Percentiles rank a stretch among this genome's conserved stretches.
Conservation (phyloP, 2,329 filamentous ascomycete genomes). For the Penicillium hesseltinei region DNA sequence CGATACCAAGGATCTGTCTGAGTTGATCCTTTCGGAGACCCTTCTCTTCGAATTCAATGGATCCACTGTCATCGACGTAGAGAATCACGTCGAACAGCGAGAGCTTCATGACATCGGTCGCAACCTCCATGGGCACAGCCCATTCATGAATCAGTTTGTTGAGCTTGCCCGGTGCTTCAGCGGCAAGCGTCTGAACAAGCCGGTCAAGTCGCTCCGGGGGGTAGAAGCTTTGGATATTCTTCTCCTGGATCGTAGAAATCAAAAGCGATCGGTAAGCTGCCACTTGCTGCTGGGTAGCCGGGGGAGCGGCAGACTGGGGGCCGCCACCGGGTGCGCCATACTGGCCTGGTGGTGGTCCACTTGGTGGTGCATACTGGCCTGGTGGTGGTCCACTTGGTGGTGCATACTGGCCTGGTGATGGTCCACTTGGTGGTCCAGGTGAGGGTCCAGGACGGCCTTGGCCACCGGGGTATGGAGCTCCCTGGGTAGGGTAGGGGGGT, state of each 20-base stretch:
- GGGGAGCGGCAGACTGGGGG: slow-evolving; percentile 31
- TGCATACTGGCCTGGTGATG: slow-evolving; percentile 24
- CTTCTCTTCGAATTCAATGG: slow-evolving; percentile 67
- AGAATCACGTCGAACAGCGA: slow-evolving; percentile 62
- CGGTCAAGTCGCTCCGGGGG: slow-evolving; percentile 50
- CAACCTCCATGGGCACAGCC: slow-evolving; percentile 59
- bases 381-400: slow-evolving; percentile 16
- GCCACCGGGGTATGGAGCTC: slow-evolving; percentile 31
- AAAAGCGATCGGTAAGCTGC: slow-evolving; percentile 58
- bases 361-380: slow-evolving; percentile 26
- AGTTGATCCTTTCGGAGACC: slow-evolving; percentile 66
- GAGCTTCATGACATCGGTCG: slow-evolving; percentile 62
- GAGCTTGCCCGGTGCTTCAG: slow-evolving; percentile 45
- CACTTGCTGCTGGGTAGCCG: slow-evolving; percentile 51
- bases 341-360: slow-evolving; percentile 24
- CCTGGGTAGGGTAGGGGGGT: slow-evolving; percentile 30
- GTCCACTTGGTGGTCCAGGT: slow-evolving; percentile 27
- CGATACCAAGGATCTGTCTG: slow-evolving; percentile 61
- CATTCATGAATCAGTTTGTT: slow-evolving; percentile 57
- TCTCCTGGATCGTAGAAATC: slow-evolving; percentile 58
- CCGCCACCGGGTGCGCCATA: slow-evolving; percentile 29
- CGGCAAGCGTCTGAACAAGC: slow-evolving; percentile 33
- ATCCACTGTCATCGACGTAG: slow-evolving; percentile 68
- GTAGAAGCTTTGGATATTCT: slow-evolving; percentile 58
- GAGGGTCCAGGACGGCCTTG: slow-evolving; percentile 27